These are phyloP conservation scores for Leucogyrophana mollusca DNA, from an alignment of 768 basidiomycete species.

Conservation along the genomic window DNA sequence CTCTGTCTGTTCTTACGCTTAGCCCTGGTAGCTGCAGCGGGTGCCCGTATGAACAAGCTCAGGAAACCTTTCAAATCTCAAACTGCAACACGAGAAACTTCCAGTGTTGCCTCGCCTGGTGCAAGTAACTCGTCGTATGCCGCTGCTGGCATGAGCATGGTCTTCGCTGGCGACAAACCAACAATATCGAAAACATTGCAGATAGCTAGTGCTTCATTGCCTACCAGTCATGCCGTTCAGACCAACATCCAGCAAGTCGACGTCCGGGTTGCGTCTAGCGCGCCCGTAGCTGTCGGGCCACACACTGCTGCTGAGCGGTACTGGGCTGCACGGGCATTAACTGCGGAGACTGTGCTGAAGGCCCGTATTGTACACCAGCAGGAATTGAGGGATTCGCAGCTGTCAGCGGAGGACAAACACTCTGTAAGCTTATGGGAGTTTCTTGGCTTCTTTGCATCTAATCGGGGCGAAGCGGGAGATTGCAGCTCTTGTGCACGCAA, in stretches of 20 bases:
- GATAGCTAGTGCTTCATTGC: slow-evolving; percentile 16
- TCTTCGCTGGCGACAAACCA: too few relatives aligned
- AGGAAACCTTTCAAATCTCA: slow-evolving; percentile 12
- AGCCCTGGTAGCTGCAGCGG: too few relatives aligned
- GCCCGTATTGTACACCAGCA: slow-evolving; percentile 46
- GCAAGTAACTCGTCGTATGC: too few relatives aligned
- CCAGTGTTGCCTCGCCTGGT: too few relatives aligned
- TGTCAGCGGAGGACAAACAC: slow-evolving; percentile 44
- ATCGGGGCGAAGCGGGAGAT: slow-evolving; percentile 40
- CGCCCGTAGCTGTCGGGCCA: slow-evolving; percentile 22
- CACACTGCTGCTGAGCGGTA: slow-evolving; percentile 47
- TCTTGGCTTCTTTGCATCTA: not conserved
- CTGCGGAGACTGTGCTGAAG: slow-evolving; percentile 60
- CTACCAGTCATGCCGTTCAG: not conserved
- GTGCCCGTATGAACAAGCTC: slow-evolving; percentile 27
- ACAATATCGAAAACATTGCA: slow-evolving; percentile 28
- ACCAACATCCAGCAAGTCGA: too few relatives aligned
- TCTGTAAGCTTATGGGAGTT: slow-evolving; percentile 34
- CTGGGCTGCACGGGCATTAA: slow-evolving; percentile 66
- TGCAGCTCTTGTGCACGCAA: slow-evolving; percentile 33
- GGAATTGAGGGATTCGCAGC: slow-evolving; percentile 44
- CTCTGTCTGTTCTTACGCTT: too few relatives aligned
- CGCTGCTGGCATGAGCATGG: too few relatives aligned
- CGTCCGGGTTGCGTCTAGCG: not conserved
- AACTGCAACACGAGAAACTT: not conserved